A percentile compares a stretch with the other conserved stretches of the same genome.
These are phyloP conservation scores for Albifimbria verrucaria DNA, from an alignment of 2,329 filamentous ascomycete species.

Conservation along the genomic window DNA sequence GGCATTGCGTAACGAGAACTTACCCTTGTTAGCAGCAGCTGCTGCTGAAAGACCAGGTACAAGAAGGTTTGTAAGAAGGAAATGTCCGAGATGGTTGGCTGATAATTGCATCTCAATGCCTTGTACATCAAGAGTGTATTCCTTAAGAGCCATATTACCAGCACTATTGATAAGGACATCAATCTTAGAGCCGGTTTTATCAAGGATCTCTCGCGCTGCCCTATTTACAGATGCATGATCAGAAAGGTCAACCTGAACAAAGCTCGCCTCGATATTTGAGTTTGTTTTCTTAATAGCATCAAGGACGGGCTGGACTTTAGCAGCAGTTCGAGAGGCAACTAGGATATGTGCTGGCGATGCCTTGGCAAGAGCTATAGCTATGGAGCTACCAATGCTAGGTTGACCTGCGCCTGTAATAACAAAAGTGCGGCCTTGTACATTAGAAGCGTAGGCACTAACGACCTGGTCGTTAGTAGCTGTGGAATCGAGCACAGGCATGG, in stretches of 20 bases:
- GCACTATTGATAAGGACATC: slow-evolving; percentile 13
- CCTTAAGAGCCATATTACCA: slow-evolving; percentile 4
- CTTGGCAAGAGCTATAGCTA: background rate
- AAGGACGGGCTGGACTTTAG: background rate
- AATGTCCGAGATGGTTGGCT: slow-evolving; percentile 35
- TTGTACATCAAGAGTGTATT: background rate
- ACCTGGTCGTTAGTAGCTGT: background rate
- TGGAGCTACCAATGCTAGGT: background rate
- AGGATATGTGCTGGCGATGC: background rate
- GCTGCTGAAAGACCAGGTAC: slow-evolving; percentile 24
- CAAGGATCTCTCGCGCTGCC: background rate
- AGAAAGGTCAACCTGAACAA: background rate
- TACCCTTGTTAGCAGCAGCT: no score
- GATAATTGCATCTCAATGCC: slow-evolving; percentile 19
- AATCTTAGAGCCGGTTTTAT: background rate
- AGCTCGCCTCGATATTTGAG: background rate
- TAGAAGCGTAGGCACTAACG: background rate
- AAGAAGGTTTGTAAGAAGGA: slow-evolving; percentile 36
- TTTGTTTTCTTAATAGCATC: background rate
- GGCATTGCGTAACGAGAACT: no score
- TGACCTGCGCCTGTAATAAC: background rate
- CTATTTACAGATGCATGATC: background rate
- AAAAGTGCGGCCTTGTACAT: background rate
- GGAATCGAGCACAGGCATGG: background rate
- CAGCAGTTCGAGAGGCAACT: background rate